Conservation (phyloP, 2,329 filamentous ascomycete species). For the Zasmidium cellare region DNA sequence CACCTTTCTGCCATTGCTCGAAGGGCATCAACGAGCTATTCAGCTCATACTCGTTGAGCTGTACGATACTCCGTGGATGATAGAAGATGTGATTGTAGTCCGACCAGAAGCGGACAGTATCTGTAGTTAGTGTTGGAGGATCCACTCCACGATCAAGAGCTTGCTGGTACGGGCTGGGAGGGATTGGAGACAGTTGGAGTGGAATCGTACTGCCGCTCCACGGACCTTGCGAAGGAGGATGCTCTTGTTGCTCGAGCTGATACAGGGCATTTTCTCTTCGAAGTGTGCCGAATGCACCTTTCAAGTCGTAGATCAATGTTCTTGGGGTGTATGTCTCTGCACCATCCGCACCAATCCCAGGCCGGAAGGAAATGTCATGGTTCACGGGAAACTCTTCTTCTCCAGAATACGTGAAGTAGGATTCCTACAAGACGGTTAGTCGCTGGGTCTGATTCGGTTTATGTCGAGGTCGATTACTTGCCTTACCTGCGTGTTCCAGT, state of each 20-base stretch:
- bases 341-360: constrained; percentile 79
- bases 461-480: constrained; percentile 1
- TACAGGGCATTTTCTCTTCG: constrained; percentile 88
- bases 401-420: constrained; percentile 88
- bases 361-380: constrained; percentile 85
- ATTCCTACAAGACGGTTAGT: constrained; percentile 63
- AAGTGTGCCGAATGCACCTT: constrained; percentile 87
- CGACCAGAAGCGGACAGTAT: constrained; percentile 89
- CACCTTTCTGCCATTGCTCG: constrained; percentile 71
- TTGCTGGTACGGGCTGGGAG: constrained; percentile 73
- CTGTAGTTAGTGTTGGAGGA: constrained; percentile 64
- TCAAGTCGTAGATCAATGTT: constrained; percentile 91
- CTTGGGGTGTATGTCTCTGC: constrained; percentile 89
- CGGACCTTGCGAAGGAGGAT: constrained; percentile 38
- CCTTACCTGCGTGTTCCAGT: constrained; percentile 88
- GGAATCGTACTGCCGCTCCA: constrained; percentile 67
- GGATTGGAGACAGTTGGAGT: constrained; percentile 67
- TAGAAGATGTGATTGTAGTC: constrained; percentile 93
- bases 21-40: constrained; percentile 80
- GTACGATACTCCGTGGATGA: constrained; percentile 83
- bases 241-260: constrained; percentile 54
- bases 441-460: neutral
- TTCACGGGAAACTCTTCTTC: constrained; percentile 68
- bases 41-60: constrained; percentile 83
- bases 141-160: constrained; percentile 71